phyloP scores from a whole-genome alignment of 768 basidiomycete genomes.

The Lactifluus pinguis region DNA sequence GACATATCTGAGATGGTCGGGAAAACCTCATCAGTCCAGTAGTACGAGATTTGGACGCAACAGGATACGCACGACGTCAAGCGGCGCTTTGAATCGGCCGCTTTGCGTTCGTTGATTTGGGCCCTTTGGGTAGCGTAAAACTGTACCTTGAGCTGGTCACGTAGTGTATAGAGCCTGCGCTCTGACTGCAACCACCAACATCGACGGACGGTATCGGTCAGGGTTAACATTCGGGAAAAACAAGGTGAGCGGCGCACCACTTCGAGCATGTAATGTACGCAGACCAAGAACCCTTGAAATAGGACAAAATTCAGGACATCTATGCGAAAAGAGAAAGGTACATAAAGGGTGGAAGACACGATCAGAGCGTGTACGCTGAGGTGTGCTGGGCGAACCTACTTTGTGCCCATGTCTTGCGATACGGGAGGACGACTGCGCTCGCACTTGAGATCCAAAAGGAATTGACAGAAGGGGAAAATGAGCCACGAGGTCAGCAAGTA shows the following conservation, averaged over 20 bases:
- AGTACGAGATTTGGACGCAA: conserved; percentile 10
- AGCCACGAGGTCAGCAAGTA: conserved; percentile 25
- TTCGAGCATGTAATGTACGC: conserved; percentile 44
- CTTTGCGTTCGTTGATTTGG: conserved; percentile 51
- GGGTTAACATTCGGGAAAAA: no score
- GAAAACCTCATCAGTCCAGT: neutral
- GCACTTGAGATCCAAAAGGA: conserved; percentile 27
- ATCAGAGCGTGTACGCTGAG: conserved; percentile 3
- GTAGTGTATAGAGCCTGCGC: conserved; percentile 39
- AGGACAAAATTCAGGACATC: conserved; percentile 62
- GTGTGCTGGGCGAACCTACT: conserved; percentile 26
- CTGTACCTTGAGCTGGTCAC: conserved; percentile 46
- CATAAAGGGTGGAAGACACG: neutral
- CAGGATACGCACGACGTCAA: conserved; percentile 59
- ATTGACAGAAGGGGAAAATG: conserved; percentile 14
- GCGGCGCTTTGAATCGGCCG: conserved; percentile 73
- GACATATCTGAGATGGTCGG: conserved; percentile 43
- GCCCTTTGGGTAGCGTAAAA: conserved; percentile 54
- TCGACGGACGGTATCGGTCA: neutral
- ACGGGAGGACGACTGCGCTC: conserved; percentile 32
- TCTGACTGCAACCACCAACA: conserved; percentile 27
- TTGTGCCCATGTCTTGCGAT: conserved; percentile 29
- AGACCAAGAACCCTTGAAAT: conserved; percentile 78
- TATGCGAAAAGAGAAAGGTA: conserved; percentile 21
- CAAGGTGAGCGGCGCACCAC: conserved; percentile 27